Evolutionary conservation across 805 yeast species (phyloP), one percentile per base, ranked within the genome.

Genomic region (Cyberlindnera mycetangii): DNA sequence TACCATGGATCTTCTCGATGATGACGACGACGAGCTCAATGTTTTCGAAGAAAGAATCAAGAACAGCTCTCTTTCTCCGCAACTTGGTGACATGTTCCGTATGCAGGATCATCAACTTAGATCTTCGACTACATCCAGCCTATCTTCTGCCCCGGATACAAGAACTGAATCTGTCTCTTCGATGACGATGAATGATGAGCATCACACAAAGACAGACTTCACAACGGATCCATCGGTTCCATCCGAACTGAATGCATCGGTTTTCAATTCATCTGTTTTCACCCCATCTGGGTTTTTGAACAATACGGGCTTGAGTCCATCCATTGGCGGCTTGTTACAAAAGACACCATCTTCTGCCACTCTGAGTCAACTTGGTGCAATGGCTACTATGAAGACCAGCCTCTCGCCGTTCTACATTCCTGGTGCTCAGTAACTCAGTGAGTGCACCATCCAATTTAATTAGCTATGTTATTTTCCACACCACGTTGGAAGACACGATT

Each of bases 371-470:
- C 28, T 25, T 10, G 28, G 28, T 25, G 28, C 14, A n/a, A 25
- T 25, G 28, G 14, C 28, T n/a, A 10, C n/a, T 10, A 46, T 46
- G 49, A 46, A 44, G 14, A 46, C 46, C 5, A 36, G 49, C 15
- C 22, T 42, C 7, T 39, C 46, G 11, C 49, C 49, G 2, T 46
- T 46, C 44, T 46, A 42, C 37, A 42, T 42, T 21, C 39, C 49
- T 6, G 46, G 44, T 2, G 4, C 38, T 14, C 12, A 30, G 16
- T 30, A 14, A 30, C 32, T n/a, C n/a, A n/a, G 32, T 8, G 32
- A 8, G 7, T 30, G 32, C 32, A 12, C 7, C 9, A 10, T 7
- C 16, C 14, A 28, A 28, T 28, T 15, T 28, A n/a, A n/a, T 28
- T n/a, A 12, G 14, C 32, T 28, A 12, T 7, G 32, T 30, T 10